phyloP scores from a whole-genome alignment of 208 protist species.

The Crithidia mellificae region DNA sequence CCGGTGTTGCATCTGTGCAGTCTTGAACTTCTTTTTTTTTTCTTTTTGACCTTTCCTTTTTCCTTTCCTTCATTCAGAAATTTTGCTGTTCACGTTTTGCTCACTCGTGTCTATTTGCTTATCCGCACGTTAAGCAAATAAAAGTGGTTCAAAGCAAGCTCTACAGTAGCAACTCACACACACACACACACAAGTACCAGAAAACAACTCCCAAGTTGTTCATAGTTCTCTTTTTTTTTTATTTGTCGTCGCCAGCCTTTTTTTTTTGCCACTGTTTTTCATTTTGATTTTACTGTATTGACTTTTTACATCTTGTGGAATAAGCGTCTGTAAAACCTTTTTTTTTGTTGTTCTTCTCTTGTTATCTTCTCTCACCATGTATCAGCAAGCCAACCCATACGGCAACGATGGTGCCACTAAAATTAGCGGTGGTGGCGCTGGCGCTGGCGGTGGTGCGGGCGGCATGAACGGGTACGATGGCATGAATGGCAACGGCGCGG shows the following conservation, averaged over 20 bases:
- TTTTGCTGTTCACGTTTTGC: background rate
- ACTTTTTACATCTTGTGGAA: too few relatives aligned
- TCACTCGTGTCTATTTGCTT: background rate
- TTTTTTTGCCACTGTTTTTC: slow-evolving; percentile 1
- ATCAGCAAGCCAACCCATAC: slow-evolving; percentile 19
- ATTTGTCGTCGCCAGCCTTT: background rate
- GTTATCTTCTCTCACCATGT: slow-evolving; percentile 3
- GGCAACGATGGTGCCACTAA: slow-evolving; percentile 29
- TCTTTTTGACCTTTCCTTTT: slow-evolving; percentile 12
- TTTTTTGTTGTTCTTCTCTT: slow-evolving; percentile 1
- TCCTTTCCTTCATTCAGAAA: slow-evolving; percentile 4
- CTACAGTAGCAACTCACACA: background rate
- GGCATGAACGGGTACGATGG: background rate
- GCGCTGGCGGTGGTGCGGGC: background rate
- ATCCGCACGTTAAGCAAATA: slow-evolving; percentile 1
- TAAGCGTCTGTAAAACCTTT: slow-evolving; percentile 8
- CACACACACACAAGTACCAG: too few relatives aligned
- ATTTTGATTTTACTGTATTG: background rate
- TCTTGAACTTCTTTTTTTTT: slow-evolving; percentile 1
- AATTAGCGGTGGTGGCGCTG: slow-evolving; percentile 9
- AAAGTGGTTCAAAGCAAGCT: background rate
- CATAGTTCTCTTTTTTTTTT: slow-evolving; percentile 11
- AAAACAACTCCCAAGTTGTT: background rate
- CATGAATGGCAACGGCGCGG: slow-evolving; percentile 18
- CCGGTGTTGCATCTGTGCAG: background rate